A percentile compares a stretch with the other conserved stretches of the same genome.
Evolutionary conservation across 2,329 filamentous ascomycete species (phyloP).

Genomic region (Sporothrix brunneoviolacea): DNA sequence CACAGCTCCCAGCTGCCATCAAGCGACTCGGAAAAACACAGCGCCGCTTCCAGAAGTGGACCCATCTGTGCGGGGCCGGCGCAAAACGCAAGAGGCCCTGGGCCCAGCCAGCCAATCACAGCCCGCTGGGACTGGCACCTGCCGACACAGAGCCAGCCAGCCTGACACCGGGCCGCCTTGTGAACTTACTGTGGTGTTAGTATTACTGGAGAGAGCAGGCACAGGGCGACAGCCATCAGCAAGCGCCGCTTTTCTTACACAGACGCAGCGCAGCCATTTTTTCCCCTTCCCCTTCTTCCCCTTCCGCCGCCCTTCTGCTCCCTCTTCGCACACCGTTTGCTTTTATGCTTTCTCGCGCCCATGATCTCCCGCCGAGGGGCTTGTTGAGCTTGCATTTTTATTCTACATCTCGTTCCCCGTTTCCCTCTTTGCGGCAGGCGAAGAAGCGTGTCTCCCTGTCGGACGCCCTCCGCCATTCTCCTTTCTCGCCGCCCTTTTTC

Average conservation of each 20-base stretch:
- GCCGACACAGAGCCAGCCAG: not conserved
- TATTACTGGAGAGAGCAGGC: not conserved
- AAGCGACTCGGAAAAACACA: constrained; percentile 2
- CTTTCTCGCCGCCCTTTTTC: not conserved
- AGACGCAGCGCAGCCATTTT: constrained; percentile 2
- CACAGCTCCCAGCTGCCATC: constrained; percentile 1
- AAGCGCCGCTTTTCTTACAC: constrained; percentile 10
- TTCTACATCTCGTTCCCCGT: not conserved
- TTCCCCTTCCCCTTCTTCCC: constrained; percentile 1
- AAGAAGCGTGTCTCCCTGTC: no score
- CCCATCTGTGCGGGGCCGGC: not conserved
- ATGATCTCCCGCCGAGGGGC: constrained; percentile 4
- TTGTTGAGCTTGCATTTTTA: not conserved
- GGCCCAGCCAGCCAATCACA: constrained; percentile 6
- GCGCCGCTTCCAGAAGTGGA: constrained; percentile 7
- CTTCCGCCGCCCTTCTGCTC: not conserved
- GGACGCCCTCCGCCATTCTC: not conserved
- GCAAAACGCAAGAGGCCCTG: constrained; percentile 1
- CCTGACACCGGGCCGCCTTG: not conserved
- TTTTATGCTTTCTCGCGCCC: not conserved
- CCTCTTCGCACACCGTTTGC: not conserved
- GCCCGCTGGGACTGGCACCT: not conserved
- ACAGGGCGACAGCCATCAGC: not conserved
- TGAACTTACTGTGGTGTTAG: not conserved
- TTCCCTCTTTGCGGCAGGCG: not conserved